Conservation (phyloP, 169 alveolate species). For the Besnoitia besnoiti region DNA sequence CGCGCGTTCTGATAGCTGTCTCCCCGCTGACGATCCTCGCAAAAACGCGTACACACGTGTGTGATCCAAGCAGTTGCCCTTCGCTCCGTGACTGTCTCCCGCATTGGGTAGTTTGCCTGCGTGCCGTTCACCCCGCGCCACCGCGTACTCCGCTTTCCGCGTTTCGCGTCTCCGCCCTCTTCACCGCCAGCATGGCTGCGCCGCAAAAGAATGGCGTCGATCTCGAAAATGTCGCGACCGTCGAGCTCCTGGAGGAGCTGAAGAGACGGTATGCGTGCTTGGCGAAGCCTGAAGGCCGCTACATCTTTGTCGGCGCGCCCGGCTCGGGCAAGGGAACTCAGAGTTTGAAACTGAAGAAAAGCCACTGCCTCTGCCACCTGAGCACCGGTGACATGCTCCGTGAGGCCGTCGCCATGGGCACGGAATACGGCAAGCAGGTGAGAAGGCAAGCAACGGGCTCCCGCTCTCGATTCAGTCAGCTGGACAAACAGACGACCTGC, state of each 20-base stretch:
- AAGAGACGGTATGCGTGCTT: constrained; percentile 64
- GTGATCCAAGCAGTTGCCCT: too few relatives aligned
- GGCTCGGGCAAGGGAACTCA: constrained; percentile 75
- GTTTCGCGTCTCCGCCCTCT: too few relatives aligned
- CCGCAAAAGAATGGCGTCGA: background rate
- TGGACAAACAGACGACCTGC: too few relatives aligned
- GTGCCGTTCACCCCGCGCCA: too few relatives aligned
- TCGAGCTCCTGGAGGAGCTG: constrained; percentile 65
- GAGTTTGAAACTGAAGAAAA: constrained; percentile 28
- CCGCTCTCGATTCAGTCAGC: too few relatives aligned
- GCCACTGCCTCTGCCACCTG: constrained; percentile 71
- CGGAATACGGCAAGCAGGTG: constrained; percentile 86
- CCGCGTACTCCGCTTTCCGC: too few relatives aligned
- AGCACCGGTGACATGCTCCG: constrained; percentile 93
- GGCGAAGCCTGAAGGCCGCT: constrained; percentile 67
- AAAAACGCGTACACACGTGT: too few relatives aligned
- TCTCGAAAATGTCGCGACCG: constrained; percentile 65
- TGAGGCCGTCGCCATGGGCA: constrained; percentile 88
- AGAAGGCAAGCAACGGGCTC: background rate
- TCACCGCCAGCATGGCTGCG: background rate
- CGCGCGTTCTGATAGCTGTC: too few relatives aligned
- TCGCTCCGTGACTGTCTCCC: too few relatives aligned
- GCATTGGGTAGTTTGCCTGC: too few relatives aligned
- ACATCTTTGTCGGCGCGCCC: constrained; percentile 65
- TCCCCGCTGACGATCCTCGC: too few relatives aligned